Conservation (phyloP, 1,139 yeast genomes). For the Yarrowia galli region DNA sequence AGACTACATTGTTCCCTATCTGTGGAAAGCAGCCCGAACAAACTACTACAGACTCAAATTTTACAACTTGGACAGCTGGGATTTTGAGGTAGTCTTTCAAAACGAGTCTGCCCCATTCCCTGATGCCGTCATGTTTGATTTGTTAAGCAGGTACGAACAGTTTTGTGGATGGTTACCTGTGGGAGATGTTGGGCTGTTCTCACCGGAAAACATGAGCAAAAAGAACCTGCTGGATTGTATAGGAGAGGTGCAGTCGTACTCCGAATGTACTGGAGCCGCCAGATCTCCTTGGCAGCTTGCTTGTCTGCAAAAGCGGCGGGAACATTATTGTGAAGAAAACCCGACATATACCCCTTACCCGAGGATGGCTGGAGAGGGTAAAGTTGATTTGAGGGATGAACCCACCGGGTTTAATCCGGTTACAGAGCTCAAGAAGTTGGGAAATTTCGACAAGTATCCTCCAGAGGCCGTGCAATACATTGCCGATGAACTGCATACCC, state of each 20-base stretch:
- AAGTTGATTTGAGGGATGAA: neutral
- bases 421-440: neutral
- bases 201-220: too few relatives aligned
- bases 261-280: too few relatives aligned
- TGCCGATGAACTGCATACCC: neutral
- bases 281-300: too few relatives aligned
- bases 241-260: too few relatives aligned
- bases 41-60: neutral
- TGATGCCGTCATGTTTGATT: neutral
- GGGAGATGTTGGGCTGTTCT: neutral
- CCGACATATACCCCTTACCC: too few relatives aligned
- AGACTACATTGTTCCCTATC: neutral
- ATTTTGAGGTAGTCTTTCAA: neutral
- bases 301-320: too few relatives aligned
- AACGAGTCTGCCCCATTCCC: neutral
- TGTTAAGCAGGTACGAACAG: neutral
- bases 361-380: neutral
- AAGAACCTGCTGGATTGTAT: too few relatives aligned
- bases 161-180: neutral
- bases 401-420: neutral
- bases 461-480: neutral
- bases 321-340: too few relatives aligned
- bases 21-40: neutral
- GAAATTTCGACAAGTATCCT: too few relatives aligned
- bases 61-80: neutral